phyloP scores from a whole-genome alignment of 2,329 filamentous ascomycete genomes.

The Madurella mycetomatis region DNA sequence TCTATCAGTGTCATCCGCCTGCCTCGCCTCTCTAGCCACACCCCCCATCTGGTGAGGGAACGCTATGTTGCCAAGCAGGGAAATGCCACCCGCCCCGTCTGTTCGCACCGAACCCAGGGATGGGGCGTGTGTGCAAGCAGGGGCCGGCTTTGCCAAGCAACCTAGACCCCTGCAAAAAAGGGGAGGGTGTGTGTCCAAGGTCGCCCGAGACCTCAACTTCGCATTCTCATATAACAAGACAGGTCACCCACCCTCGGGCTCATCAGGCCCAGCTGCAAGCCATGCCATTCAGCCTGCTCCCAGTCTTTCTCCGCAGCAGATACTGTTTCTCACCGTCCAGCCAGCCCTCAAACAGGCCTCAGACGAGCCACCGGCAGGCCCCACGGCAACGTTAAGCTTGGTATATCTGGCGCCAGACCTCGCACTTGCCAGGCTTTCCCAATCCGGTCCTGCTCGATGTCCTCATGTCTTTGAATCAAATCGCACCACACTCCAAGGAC shows the following conservation, averaged over 20 bases:
- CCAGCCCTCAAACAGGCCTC: constrained; percentile 21
- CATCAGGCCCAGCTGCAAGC: constrained; percentile 11
- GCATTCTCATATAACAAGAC: constrained; percentile 12
- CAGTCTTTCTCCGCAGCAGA: constrained; percentile 9
- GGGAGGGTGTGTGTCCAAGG: too few relatives aligned
- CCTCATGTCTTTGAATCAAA: constrained; percentile 32
- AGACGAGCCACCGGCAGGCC: constrained; percentile 8
- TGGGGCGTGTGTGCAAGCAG: not conserved
- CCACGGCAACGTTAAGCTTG: not conserved
- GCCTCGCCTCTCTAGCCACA: constrained; percentile 17
- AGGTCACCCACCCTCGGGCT: constrained; percentile 15
- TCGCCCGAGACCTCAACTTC: not conserved
- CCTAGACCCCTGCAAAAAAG: not conserved
- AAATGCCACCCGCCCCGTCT: too few relatives aligned
- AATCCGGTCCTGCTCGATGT: constrained; percentile 19
- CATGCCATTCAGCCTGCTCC: constrained; percentile 7
- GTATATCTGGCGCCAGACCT: constrained; percentile 18
- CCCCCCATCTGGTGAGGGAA: too few relatives aligned
- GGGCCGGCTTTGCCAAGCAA: constrained; percentile 3
- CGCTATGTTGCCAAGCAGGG: too few relatives aligned
- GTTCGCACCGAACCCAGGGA: not conserved
- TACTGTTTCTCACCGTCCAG: constrained; percentile 15
- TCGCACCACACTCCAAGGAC: constrained; percentile 23
- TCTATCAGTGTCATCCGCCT: constrained; percentile 25
- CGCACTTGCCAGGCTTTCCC: constrained; percentile 3